Evolutionary conservation across 805 yeast genomes (phyloP), one percentile per base, ranked within the genome.

Genomic region (Kodamaea sagamina): DNA sequence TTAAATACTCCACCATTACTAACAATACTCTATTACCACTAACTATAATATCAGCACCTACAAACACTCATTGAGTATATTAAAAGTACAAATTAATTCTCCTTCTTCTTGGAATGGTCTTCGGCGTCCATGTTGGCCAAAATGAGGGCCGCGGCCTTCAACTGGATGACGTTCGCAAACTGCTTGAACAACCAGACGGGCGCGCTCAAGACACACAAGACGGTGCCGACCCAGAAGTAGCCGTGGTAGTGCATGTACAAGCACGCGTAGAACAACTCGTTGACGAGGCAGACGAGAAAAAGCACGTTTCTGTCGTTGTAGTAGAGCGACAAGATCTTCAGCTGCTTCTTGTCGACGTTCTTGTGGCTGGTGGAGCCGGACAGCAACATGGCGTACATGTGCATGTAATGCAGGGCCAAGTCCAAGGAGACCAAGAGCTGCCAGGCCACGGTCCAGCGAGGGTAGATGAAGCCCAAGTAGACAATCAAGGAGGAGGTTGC

Each of bases 111-210:
- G 19, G 34, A 29, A 17, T 29, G 34, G 10, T 72, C 80, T 41
- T 71, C 75, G 10, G 85, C 86, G 61, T 93, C 99, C 45, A 78
- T 59, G 47, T 75, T 79, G 8, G 97, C 97, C 57, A 93, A 75
- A 41, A 79, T 74, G 27, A 84, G 63, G 9, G 95, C 89, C 9
- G 99, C 99, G 55, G 86, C 82, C 44, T 79, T 75, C 77, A 93
- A 67, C 68, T 93, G 99, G 47, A 93, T 79, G 15, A 88, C 82
- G 61, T 95, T 93, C 49, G 95, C 86, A 45, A 84, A 64, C 71
- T 93, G 99, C 68, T 93, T 93, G 70, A 89, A 87, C 15, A 80
- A 61, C 88, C 96, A 93, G 42, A 90, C 75, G 22, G 99, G 99
- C 48, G 85, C 75, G 49, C 89, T 79, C 27, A 81, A 48, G 51